Conservation (phyloP, 441 rosid genomes). For the Erodium moschatum region DNA sequence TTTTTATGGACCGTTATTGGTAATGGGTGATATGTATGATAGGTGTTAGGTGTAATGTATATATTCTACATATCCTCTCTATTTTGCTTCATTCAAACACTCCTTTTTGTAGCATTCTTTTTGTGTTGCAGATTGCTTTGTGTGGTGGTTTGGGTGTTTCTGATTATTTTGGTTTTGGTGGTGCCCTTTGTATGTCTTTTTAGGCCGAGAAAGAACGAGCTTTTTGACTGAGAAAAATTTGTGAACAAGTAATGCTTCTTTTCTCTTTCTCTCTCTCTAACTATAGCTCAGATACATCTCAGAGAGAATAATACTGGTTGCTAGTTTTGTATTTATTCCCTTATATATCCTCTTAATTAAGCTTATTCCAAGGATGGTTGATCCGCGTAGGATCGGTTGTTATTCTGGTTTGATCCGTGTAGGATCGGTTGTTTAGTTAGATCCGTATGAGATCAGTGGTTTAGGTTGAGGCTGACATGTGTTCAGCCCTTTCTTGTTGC, state of each 20-base stretch:
- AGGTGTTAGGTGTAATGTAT: conserved; percentile 35
- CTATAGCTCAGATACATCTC: not conserved
- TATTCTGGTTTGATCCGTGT: too few relatives aligned
- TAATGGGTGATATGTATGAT: not conserved
- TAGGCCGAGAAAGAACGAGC: conserved; percentile 50
- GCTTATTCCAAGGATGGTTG: too few relatives aligned
- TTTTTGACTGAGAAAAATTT: conserved; percentile 50
- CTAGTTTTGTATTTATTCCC: conserved; percentile 24
- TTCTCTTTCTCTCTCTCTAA: conserved; percentile 7
- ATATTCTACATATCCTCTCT: conserved; percentile 32
- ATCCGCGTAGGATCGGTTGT: too few relatives aligned
- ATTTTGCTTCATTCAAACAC: conserved; percentile 51
- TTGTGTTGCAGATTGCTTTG: conserved; percentile 34
- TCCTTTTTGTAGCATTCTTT: conserved; percentile 36
- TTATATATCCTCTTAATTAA: too few relatives aligned
- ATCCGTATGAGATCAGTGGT: too few relatives aligned
- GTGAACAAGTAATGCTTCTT: conserved; percentile 16
- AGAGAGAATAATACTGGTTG: conserved; percentile 29
- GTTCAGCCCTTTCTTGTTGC: too few relatives aligned
- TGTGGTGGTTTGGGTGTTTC: conserved; percentile 28
- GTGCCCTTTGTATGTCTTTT: conserved; percentile 66
- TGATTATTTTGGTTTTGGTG: conserved; percentile 28
- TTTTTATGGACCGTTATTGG: conserved; percentile 9
- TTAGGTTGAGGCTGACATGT: too few relatives aligned
- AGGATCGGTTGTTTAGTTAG: too few relatives aligned